Evolutionary conservation across 1,284 basidiomycete species (phyloP), one percentile per base, ranked within the genome.

Genomic region (Stygiomarasmius scandens): DNA sequence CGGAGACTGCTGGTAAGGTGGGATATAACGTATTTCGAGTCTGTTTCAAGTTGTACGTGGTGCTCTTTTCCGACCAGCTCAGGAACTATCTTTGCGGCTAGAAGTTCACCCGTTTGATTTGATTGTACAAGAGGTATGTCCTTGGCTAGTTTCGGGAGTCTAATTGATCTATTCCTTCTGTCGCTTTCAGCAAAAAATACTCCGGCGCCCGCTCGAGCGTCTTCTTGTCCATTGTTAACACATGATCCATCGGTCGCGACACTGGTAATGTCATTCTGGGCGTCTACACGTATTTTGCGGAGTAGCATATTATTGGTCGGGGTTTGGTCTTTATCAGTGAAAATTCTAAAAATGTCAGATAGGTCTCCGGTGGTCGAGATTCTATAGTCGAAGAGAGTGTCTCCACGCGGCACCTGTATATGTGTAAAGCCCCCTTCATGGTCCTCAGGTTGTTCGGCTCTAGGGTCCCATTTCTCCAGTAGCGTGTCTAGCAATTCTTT

Each of bases 21-120:
- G 62, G 23, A 36, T 11, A 70, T 66, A 0, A 59, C 54, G 29
- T 63, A 63, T 50, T 54, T 63, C 3, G 66, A 67, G 58, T 67
- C 66, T 16, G 49, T 64, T 3, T 38, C 25, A 2, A 66, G 53
- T 6, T 51, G 67, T 52, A 5, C 20, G 38, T 16, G 47, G 25
- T 12, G 36, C 10, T 2, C 25, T 16, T 36, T 52, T 22, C n/a
- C n/a, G 14, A 51, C 29, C 0, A 22, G 24, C 24, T 66, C 57
- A 0, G 57, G 44, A 3, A 61, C 61, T 20, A 54, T 24, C 29
- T 65, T 55, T 0, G 62, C 51, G 22, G 64, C 64, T 1, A 60
- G 47, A 1, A 66, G 55, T 67, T 71, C 3, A 64, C 65, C 6
- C 69, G 46, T 41, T 65, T 22, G 0, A 64, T 34, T 10, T 58